phyloP scores from a whole-genome alignment of 176 grass and related monocot genomes.

The Chrysopogon serrulatus region DNA sequence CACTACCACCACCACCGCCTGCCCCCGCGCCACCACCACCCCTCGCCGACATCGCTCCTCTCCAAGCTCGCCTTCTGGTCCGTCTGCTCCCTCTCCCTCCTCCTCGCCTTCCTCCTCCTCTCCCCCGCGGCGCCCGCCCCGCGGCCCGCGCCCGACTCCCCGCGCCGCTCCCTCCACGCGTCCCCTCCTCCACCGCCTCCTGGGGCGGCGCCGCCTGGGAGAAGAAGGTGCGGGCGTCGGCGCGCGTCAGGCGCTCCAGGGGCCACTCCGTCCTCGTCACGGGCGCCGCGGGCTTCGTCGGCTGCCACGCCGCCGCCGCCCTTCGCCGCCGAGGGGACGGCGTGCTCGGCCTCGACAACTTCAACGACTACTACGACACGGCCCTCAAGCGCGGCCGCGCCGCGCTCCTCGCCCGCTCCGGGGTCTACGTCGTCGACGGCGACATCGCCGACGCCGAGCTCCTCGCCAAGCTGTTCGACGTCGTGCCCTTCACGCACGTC shows the following conservation, averaged over 20 bases:
- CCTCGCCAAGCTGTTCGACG: slow-evolving; percentile 79
- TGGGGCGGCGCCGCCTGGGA: slow-evolving; percentile 82
- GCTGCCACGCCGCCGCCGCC: slow-evolving; percentile 69
- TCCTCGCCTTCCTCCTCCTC: slow-evolving; percentile 78
- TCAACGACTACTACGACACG: slow-evolving; percentile 87
- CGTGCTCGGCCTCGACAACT: slow-evolving; percentile 78
- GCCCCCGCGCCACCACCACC: slow-evolving; percentile 54
- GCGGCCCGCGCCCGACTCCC: slow-evolving; percentile 21
- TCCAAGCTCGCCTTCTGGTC: slow-evolving; percentile 83
- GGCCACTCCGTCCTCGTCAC: slow-evolving; percentile 72
- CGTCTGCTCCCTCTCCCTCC: slow-evolving; percentile 69
- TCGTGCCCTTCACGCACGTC: slow-evolving; percentile 85
- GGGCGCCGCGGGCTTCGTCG: slow-evolving; percentile 72
- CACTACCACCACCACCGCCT: slow-evolving; percentile 76
- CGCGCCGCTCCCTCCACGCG: slow-evolving; percentile 63
- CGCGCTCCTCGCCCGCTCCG: slow-evolving; percentile 54
- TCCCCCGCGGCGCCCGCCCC: slow-evolving; percentile 36
- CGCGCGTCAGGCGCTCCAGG: slow-evolving; percentile 40
- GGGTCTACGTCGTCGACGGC: slow-evolving; percentile 79
- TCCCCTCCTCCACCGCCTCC: slow-evolving; percentile 10
- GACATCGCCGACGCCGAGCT: slow-evolving; percentile 71
- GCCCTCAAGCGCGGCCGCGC: slow-evolving; percentile 70
- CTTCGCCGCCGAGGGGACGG: slow-evolving; percentile 71
- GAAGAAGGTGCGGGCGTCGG: slow-evolving; percentile 75
- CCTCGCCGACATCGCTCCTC: slow-evolving; percentile 31